Evolutionary conservation across 805 yeast species (phyloP).

Genomic region (Sungouiozyma ichnusensis): DNA sequence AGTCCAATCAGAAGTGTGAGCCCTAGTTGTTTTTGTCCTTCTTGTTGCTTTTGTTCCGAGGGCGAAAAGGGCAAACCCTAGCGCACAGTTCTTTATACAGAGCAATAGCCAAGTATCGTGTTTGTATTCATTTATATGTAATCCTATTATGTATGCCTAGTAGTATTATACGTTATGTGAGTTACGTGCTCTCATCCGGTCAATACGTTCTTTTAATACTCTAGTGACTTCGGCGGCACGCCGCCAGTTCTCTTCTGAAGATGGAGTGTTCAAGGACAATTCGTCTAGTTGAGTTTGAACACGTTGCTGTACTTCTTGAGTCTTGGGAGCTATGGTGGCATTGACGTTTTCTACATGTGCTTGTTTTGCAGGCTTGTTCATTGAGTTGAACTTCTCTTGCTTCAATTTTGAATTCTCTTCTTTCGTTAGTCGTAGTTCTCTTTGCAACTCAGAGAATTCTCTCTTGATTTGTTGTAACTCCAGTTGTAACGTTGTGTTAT

Average conservation of each 20-base stretch:
- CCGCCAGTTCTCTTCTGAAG: slow-evolving; percentile 66
- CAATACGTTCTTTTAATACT: slow-evolving; percentile 77
- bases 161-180: too few relatives aligned
- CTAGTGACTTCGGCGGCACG: slow-evolving; percentile 85
- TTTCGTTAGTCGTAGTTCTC: background rate
- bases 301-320: background rate
- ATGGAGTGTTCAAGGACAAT: background rate
- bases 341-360: too few relatives aligned
- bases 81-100: too few relatives aligned
- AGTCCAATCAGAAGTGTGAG: too few relatives aligned
- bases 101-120: too few relatives aligned
- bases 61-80: too few relatives aligned
- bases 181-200: slow-evolving; percentile 69
- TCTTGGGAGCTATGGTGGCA: slow-evolving; percentile 1
- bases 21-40: too few relatives aligned
- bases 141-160: too few relatives aligned
- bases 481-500: background rate
- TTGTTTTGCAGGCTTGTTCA: background rate
- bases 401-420: background rate
- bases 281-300: background rate
- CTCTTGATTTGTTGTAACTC: background rate
- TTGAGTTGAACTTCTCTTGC: background rate
- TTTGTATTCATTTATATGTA: too few relatives aligned
- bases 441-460: background rate
- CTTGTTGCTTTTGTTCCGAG: too few relatives aligned